Base-by-base conservation (phyloP, 2,329 filamentous ascomycete species). In the Ascochyta fabae region DNA sequence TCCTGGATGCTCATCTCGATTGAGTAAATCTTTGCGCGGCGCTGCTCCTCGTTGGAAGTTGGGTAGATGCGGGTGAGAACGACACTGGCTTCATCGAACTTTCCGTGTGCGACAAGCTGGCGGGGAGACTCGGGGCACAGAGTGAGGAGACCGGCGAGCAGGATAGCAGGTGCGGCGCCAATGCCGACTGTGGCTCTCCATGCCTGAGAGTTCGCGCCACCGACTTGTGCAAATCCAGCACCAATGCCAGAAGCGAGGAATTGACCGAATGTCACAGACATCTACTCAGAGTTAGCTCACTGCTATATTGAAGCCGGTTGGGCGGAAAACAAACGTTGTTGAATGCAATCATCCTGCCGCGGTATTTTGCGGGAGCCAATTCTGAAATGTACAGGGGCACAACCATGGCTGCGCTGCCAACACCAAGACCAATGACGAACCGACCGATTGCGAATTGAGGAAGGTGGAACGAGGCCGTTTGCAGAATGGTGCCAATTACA, bases 131-230 rank as follows among this genome's bases (percentile, higher is more conserved):
- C 73, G 0, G 75, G 75, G 48, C 72, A 74, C n/a, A 69, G 60
- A 23, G 67, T 66, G 8, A 76, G 61, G 3, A 76, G 68, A n/a
- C 57, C 54, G 27, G 61, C 72, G 6, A 77, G 71, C 2, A 74
- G 45, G 27, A 77, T 68, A 6, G 75, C 69, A 19, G 75, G 75
- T 15, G 67, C 61, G 13, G 69, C 74, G 47, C 74, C 74, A 16
- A 77, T 66, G 7, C 70, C 74, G 6, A 76, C 73, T 29, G 72
- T 75, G 22, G 71, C 72, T 34, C 75, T 67, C 73, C 74, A 77
- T 15, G 66, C 65, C 33, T 69, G 65, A 5, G 65, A 68, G 42
- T 60, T 60, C 24, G 39, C 52, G n/a, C 59, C 62, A 39, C 74
- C 74, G 6, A 75, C 72, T 49, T 74, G 65, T 2, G 68, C 67